A percentile compares a stretch with the other conserved stretches of the same genome.
Evolutionary conservation across 2,329 filamentous ascomycete genomes (phyloP).

Genomic region (Diaporthe ilicicola): DNA sequence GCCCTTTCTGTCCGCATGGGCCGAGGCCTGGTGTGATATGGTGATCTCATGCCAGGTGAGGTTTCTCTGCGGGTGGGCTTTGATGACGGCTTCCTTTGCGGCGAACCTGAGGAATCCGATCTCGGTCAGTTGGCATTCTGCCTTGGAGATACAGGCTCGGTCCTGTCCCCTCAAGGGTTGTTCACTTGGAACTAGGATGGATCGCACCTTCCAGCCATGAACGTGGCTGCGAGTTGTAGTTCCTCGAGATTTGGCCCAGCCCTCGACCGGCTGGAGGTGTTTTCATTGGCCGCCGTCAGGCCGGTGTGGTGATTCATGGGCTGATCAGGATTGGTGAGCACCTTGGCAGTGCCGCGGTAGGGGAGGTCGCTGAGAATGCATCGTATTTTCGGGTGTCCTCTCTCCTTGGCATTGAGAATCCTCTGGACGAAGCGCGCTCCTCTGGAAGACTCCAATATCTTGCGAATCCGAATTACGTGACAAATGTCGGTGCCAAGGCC

Average conservation of each 20-base stretch:
- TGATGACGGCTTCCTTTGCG: conserved; percentile 79
- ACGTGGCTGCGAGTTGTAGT: conserved; percentile 50
- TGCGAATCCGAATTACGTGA: conserved; percentile 69
- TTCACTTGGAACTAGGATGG: neutral
- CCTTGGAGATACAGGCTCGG: neutral
- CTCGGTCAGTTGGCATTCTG: neutral
- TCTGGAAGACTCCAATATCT: conserved; percentile 58
- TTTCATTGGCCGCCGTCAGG: neutral
- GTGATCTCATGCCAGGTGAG: conserved; percentile 70
- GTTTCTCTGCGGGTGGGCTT: conserved; percentile 69
- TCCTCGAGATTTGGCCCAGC: conserved; percentile 32
- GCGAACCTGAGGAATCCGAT: conserved; percentile 60
- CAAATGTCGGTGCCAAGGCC: conserved; percentile 84
- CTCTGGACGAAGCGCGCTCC: conserved; percentile 56
- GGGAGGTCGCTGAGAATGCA: neutral
- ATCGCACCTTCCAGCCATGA: conserved; percentile 55
- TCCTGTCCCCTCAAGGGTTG: neutral
- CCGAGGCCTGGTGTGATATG: conserved; percentile 42
- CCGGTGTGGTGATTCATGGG: neutral
- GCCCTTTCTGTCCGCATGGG: conserved; percentile 23
- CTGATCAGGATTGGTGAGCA: neutral
- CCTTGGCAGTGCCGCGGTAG: neutral
- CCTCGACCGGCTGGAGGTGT: neutral
- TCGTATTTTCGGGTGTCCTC: conserved; percentile 26
- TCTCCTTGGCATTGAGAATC: conserved; percentile 56